Conservation (phyloP, 108 stramenopile species). For the Cyclotella atomus region DNA sequence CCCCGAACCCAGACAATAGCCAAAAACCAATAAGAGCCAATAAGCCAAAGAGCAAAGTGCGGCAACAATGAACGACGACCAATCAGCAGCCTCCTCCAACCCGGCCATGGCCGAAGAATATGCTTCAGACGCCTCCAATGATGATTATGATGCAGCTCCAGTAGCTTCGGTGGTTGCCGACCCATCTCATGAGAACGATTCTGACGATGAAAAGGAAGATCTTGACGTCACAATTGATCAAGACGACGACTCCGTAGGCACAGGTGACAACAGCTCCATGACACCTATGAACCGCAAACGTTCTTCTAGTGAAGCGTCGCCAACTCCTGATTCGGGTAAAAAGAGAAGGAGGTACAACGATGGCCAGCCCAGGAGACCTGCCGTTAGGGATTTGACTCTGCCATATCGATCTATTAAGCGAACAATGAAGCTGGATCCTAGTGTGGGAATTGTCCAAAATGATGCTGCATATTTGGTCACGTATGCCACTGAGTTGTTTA, state of each 20-base stretch:
- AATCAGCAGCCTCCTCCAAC: conserved; percentile 20
- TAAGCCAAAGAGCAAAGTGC: neutral
- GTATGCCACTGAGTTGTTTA: conserved; percentile 74
- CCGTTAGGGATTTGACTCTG: conserved; percentile 74
- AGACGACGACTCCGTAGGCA: conserved; percentile 14
- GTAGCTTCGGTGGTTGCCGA: conserved; percentile 5
- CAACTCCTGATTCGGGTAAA: conserved; percentile 3
- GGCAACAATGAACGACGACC: conserved; percentile 10
- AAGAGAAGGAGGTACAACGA: conserved; percentile 5
- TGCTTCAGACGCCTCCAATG: neutral
- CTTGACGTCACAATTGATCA: conserved; percentile 16
- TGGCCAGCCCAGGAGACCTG: conserved; percentile 41
- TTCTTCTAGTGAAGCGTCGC: conserved; percentile 5
- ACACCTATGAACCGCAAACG: conserved; percentile 14
- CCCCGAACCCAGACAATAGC: neutral
- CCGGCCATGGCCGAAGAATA: conserved; percentile 5
- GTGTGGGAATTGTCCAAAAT: conserved; percentile 86
- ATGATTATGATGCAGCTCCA: conserved; percentile 3
- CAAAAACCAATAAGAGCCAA: no score
- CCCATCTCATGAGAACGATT: neutral
- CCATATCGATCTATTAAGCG: conserved; percentile 86
- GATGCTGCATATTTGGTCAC: conserved; percentile 87
- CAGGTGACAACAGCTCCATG: conserved; percentile 11
- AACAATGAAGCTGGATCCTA: conserved; percentile 84
- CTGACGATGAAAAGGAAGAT: conserved; percentile 9